Evolutionary conservation across 768 basidiomycete genomes (phyloP).

Genomic region (Leccinellum rugosiceps): DNA sequence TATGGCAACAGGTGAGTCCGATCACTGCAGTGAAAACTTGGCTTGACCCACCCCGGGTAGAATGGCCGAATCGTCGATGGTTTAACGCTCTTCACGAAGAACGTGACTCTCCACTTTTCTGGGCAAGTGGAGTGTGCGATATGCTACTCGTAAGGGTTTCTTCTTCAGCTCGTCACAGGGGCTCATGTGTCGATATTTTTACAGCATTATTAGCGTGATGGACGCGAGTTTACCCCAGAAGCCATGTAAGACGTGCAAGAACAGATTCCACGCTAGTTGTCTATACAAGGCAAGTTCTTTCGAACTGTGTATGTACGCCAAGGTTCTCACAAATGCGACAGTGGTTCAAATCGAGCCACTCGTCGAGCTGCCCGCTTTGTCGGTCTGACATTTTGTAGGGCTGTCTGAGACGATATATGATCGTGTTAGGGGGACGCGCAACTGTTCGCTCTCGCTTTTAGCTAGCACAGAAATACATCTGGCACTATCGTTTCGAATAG

Average conservation of each 20-base stretch:
- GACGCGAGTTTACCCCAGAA: constrained; percentile 87
- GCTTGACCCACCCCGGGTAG: constrained; percentile 36
- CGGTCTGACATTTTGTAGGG: constrained; percentile 75
- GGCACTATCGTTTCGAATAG: neutral
- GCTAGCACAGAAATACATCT: neutral
- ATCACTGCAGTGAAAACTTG: neutral
- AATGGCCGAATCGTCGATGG: constrained; percentile 91
- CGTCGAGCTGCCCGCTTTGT: constrained; percentile 88
- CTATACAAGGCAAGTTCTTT: constrained; percentile 69
- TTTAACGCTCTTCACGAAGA: constrained; percentile 87
- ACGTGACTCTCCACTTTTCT: constrained; percentile 89
- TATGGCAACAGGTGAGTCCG: constrained; percentile 74
- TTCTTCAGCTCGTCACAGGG: neutral
- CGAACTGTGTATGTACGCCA: neutral
- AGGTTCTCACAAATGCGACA: constrained; percentile 27
- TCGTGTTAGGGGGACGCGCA: neutral
- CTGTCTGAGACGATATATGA: neutral
- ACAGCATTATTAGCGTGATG: constrained; percentile 85
- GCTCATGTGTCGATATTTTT: neutral
- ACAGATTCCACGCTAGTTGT: constrained; percentile 89
- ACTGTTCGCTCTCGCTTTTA: neutral
- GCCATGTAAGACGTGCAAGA: constrained; percentile 92
- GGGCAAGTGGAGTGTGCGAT: constrained; percentile 97
- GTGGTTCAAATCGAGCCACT: constrained; percentile 91
- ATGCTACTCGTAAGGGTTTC: constrained; percentile 73